Evolutionary conservation across 2,329 filamentous ascomycete species (phyloP), one percentile per base, ranked within the genome.

Genomic region (Cladosporium cucumerinum): DNA sequence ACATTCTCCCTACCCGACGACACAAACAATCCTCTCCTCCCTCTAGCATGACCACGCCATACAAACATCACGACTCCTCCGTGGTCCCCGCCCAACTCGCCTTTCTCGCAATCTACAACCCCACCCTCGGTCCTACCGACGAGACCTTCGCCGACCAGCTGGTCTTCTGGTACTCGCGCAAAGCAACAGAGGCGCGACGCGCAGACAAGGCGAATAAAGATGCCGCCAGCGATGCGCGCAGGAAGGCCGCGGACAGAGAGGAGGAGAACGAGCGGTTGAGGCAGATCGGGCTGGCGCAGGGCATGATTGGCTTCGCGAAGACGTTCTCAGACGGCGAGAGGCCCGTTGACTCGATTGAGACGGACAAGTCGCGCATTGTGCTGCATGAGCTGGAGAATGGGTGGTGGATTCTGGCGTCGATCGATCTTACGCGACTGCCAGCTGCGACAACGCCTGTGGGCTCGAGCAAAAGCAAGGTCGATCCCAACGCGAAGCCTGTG

Each of bases 101-200:
- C 72, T 98, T 95, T 77, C 85, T 99, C 54, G 88, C 94, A 76
- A 96, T 99, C 76, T 99, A 96, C 83, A 98, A 96, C 77, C 95
- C 96, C 36, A 87, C 89, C 6, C 85, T 96, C 52, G 89, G 90
- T 72, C 83, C 75, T 39, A 86, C 85, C 76, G 90, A 93, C 75
- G 89, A 92, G 74, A 90, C 88, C 2, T 81, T 93, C 68, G 82
- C 85, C 59, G 85, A 94, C 71, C 92, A 99, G 79, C 92, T 98
- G 68, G 91, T 97, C 71, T 99, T 97, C 82, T 97, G 96, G 80
- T 90, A 90, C 72, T 92, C 91, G 6, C 71, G 75, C 54, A 69
- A 70, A 8, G 71, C 72, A 18, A 67, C 71, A 46, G 73, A 76
- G 52, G 73, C 70, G 7, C 71, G 72, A 18, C 57, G 63, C 10